Percentiles rank a stretch among this genome's conserved stretches.
These are phyloP conservation scores for Fusarium musae DNA, from an alignment of 2,329 filamentous ascomycete species.

Conservation along the genomic window DNA sequence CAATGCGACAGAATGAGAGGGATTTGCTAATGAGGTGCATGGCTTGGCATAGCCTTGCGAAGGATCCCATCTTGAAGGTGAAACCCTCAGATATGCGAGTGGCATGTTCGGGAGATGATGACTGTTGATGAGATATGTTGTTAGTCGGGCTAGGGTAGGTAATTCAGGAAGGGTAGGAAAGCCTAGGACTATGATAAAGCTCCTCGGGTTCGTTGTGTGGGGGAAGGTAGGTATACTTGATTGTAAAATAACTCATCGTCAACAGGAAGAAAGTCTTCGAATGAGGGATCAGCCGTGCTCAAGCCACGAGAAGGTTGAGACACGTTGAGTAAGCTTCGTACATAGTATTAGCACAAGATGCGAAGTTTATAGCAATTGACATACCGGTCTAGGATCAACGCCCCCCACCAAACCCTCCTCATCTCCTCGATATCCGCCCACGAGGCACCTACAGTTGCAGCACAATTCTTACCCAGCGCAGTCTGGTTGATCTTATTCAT, in stretches of 20 bases:
- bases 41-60: neutral
- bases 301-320: neutral
- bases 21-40: neutral
- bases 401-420: neutral
- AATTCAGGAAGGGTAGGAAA: too few relatives aligned
- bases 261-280: neutral
- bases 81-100: neutral
- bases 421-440: neutral
- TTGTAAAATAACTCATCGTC: neutral
- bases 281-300: neutral
- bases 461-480: neutral
- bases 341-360: rapidly evolving
- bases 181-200: too few relatives aligned
- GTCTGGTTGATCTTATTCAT: neutral
- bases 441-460: rapidly evolving
- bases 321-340: rapidly evolving
- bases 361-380: neutral
- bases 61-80: neutral
- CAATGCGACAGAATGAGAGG: neutral
- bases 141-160: neutral
- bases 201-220: too few relatives aligned
- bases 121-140: rapidly evolving
- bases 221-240: neutral
- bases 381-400: neutral
- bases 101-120: neutral